Evolutionary conservation across 1,284 basidiomycete genomes (phyloP).

Genomic region (Coniferiporia sulphurascens): DNA sequence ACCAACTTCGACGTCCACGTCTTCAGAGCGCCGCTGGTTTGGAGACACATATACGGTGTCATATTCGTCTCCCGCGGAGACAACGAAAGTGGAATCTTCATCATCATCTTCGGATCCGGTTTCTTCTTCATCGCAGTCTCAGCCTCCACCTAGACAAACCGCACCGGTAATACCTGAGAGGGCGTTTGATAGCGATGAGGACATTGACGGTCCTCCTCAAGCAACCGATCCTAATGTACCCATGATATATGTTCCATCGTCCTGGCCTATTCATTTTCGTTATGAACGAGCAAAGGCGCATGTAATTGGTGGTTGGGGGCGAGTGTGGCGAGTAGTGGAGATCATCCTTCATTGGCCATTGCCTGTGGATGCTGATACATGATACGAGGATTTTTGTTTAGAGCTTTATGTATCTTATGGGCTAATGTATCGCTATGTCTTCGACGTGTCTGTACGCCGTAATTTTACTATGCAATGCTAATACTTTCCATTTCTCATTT

Average conservation of each 20-base stretch:
- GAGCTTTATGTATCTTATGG: background rate
- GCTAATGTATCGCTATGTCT: background rate
- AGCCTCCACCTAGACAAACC: background rate
- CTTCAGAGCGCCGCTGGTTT: conserved; percentile 12
- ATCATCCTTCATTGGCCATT: conserved; percentile 18
- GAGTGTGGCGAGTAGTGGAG: conserved; percentile 9
- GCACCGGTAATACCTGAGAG: background rate
- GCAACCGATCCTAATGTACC: conserved; percentile 1
- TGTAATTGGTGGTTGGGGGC: conserved; percentile 10
- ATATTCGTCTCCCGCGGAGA: conserved; percentile 1
- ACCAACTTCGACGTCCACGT: background rate
- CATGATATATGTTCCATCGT: conserved; percentile 3
- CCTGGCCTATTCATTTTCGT: conserved; percentile 6
- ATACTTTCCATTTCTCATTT: background rate
- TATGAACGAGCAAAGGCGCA: conserved; percentile 9
- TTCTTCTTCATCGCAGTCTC: background rate
- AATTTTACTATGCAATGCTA: background rate
- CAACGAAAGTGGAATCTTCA: background rate
- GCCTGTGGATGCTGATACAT: conserved; percentile 8
- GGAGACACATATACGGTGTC: conserved; percentile 14
- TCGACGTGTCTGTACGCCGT: background rate
- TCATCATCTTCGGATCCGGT: background rate
- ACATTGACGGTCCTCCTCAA: background rate
- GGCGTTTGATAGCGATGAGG: background rate
- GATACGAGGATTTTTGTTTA: background rate